These are phyloP conservation scores for Plasmodium inui DNA, from an alignment of 169 alveolate genomes.

Conservation along the genomic window DNA sequence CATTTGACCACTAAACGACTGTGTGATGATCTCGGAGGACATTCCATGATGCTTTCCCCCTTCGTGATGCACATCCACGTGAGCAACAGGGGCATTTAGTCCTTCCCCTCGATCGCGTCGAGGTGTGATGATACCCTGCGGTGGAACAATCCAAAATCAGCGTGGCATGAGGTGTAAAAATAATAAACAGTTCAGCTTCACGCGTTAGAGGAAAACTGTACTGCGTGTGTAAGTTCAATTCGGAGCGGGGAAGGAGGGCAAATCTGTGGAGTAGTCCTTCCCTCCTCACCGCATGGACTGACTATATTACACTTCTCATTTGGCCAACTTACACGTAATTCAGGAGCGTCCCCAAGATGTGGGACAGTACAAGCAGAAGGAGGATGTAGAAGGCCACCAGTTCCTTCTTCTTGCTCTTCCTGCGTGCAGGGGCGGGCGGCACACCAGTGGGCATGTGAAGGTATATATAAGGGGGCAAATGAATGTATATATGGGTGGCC, in stretches of 20 bases:
- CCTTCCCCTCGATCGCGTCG: background rate
- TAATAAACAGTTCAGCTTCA: background rate
- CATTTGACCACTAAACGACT: background rate
- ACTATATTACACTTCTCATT: background rate
- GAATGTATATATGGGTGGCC: background rate
- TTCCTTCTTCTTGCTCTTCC: slow-evolving; percentile 15
- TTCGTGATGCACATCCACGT: background rate
- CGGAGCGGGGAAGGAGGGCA: background rate
- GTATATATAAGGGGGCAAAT: background rate
- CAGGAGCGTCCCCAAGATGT: slow-evolving; percentile 43
- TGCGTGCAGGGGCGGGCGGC: background rate
- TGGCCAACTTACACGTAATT: slow-evolving; percentile 29
- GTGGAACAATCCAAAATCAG: background rate
- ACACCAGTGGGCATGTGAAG: background rate
- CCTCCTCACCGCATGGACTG: background rate
- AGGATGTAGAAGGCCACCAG: slow-evolving; percentile 27
- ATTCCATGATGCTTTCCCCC: background rate
- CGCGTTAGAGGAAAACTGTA: background rate
- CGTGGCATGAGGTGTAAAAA: background rate
- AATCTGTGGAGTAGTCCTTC: background rate
- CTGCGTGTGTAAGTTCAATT: background rate
- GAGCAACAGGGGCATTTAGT: background rate
- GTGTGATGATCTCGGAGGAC: background rate
- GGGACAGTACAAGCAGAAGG: slow-evolving; percentile 7
- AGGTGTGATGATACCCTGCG: background rate